Evolutionary conservation across 257 asterid species (phyloP).

Genomic region (Thymus quinquecostatus): DNA sequence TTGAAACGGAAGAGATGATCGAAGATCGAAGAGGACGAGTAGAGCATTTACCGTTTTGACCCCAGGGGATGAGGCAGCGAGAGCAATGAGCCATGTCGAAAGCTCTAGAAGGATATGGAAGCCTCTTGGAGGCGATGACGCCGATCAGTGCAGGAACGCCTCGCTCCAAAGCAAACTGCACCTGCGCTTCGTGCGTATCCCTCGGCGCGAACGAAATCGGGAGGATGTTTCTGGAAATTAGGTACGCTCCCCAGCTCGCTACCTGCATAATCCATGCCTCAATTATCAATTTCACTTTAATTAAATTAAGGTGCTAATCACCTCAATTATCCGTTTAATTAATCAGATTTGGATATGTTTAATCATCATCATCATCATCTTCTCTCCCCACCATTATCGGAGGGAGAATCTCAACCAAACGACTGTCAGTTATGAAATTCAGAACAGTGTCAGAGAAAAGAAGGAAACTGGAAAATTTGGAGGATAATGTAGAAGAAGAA

Average conservation of each 20-base stretch:
- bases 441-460: conserved; percentile 3
- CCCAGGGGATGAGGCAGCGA: conserved; percentile 55
- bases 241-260: conserved; percentile 55
- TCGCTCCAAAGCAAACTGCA: conserved; percentile 47
- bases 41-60: conserved; percentile 31
- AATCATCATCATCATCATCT: neutral
- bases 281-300: neutral
- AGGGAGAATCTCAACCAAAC: neutral
- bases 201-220: conserved; percentile 48
- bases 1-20: neutral
- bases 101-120: conserved; percentile 47
- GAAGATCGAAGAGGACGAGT: neutral
- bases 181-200: conserved; percentile 52
- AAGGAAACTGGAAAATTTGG: neutral
- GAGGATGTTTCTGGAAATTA: conserved; percentile 41
- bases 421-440: neutral
- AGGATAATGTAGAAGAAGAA: neutral
- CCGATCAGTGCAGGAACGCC: conserved; percentile 51
- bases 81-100: conserved; percentile 56
- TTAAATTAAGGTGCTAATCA: neutral
- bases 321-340: neutral
- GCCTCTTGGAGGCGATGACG: conserved; percentile 49
- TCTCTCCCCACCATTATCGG: neutral
- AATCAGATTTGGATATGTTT: too few relatives aligned
- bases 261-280: conserved; percentile 29